Base-by-base conservation (phyloP, 495 filamentous ascomycete species). In the Penicillium arizonense region DNA sequence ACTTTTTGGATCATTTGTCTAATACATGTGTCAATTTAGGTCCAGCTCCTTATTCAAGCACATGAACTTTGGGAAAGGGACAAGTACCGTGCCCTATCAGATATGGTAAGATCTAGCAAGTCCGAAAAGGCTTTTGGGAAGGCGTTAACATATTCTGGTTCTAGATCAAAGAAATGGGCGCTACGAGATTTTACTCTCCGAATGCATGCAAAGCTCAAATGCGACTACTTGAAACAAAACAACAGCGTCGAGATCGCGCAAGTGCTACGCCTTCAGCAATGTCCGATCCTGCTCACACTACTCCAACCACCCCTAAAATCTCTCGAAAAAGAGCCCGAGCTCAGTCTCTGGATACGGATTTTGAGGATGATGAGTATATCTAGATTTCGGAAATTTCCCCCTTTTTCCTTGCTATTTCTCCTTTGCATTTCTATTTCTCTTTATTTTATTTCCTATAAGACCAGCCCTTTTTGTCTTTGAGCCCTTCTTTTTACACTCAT, bases 31-130 rank as follows among this genome's bases (percentile, higher is more conserved):
- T 50, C 9, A 14, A 13, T 62, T 47, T 54, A 82, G 77, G 57
- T 77, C 52, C 67, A 71, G 57, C 66, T 75, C 34, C 72, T 80
- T 48, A 69, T 76, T 53, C 63, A 59, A 61, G 75, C 76, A 40
- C 67, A 71, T 57, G 71, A 76, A 39, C 69, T 71, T 36, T 80
- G 78, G 76, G 75, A 78, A 57, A 70, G 61, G 18, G 73, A 80
- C 50, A 79, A 78, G 39, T 80, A 72, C 47, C 65, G 70, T 23
- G 73, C 78, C 38, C 73, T 81, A 52, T 70, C 78, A 42, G 63
- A 74, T 47, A 80, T 78, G 76, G 78, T 82, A 61, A 53, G 65
- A 30, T 41, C 3, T 41, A 14, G 3, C 5, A 36, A 13, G 16
- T 2, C n/a, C 18, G 4, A 20, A 41, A 26, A 47, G 24, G 16